phyloP scores from a whole-genome alignment of 257 asterid genomes.

The Forsythia suspensa region DNA sequence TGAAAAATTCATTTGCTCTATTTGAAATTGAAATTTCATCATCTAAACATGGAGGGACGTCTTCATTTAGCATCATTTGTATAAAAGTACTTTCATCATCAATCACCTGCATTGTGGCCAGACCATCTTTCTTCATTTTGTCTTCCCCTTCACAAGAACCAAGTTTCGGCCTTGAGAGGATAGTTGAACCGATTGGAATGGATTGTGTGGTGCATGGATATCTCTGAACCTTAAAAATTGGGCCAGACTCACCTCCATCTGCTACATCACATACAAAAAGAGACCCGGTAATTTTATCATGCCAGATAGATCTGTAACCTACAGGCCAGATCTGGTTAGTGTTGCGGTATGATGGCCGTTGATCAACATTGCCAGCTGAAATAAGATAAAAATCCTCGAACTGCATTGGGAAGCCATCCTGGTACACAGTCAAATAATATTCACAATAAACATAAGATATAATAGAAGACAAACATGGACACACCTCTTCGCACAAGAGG shows the following conservation, averaged over 20 bases:
- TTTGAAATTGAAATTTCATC: slow-evolving; percentile 36
- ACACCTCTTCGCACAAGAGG: background rate
- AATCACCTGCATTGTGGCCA: slow-evolving; percentile 32
- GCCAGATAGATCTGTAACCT: slow-evolving; percentile 94
- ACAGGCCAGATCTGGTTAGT: slow-evolving; percentile 81
- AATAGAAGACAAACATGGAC: background rate
- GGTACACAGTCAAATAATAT: slow-evolving; percentile 30
- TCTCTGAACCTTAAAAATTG: slow-evolving; percentile 69
- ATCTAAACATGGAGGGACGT: slow-evolving; percentile 65
- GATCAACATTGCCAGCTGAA: slow-evolving; percentile 75
- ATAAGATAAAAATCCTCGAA: slow-evolving; percentile 80
- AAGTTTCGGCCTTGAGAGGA: slow-evolving; percentile 48
- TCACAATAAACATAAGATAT: slow-evolving; percentile 7
- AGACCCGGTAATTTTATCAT: slow-evolving; percentile 87
- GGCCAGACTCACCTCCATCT: slow-evolving; percentile 91
- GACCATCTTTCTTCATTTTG: slow-evolving; percentile 36
- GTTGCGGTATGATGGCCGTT: slow-evolving; percentile 72
- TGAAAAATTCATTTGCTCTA: slow-evolving; percentile 33
- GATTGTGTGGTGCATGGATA: slow-evolving; percentile 73
- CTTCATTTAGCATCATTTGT: slow-evolving; percentile 69
- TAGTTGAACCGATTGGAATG: slow-evolving; percentile 60
- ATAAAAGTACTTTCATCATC: slow-evolving; percentile 75
- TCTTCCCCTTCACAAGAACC: slow-evolving; percentile 39
- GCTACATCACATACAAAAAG: slow-evolving; percentile 75
- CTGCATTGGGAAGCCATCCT: slow-evolving; percentile 89